Evolutionary conservation across 2,329 filamentous ascomycete species (phyloP).

Genomic region (Cladorrhinum sp.): DNA sequence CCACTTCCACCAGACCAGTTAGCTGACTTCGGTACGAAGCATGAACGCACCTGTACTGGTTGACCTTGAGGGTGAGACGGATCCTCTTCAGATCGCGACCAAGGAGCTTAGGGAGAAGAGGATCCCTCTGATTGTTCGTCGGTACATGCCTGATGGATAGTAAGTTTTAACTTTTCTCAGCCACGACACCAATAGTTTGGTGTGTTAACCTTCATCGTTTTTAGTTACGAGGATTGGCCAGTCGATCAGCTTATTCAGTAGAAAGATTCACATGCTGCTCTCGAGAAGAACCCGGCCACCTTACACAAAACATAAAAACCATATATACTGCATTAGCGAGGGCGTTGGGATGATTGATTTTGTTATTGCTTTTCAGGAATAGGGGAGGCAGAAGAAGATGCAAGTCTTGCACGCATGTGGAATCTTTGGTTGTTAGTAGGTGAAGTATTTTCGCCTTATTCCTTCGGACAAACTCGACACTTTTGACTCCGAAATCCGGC

Average conservation of each 20-base stretch:
- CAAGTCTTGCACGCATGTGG: neutral
- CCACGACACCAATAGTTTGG: neutral
- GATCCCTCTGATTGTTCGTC: slow-evolving; percentile 89
- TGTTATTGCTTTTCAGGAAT: neutral
- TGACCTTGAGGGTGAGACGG: slow-evolving; percentile 94
- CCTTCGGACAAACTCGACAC: no score
- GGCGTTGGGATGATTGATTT: slow-evolving; percentile 28
- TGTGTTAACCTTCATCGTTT: slow-evolving; percentile 2
- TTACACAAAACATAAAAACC: slow-evolving; percentile 1
- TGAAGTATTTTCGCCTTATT: no score
- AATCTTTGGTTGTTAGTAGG: no score
- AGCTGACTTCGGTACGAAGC: slow-evolving; percentile 36
- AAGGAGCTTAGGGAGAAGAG: slow-evolving; percentile 99
- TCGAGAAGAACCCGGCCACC: no score
- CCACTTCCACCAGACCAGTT: neutral
- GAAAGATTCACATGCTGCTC: neutral
- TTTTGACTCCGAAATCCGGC: neutral
- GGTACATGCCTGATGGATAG: slow-evolving; percentile 96
- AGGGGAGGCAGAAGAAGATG: neutral
- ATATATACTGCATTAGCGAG: slow-evolving; percentile 31
- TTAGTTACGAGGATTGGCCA: slow-evolving; percentile 96
- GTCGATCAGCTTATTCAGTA: slow-evolving; percentile 85
- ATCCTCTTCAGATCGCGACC: slow-evolving; percentile 94
- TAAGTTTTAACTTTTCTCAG: slow-evolving; percentile 56
- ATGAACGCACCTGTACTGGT: slow-evolving; percentile 98